A percentile compares a stretch with the other conserved stretches of the same genome.
Conservation (phyloP, 306 rosid genomes). For the Lathyrus aphaca region DNA sequence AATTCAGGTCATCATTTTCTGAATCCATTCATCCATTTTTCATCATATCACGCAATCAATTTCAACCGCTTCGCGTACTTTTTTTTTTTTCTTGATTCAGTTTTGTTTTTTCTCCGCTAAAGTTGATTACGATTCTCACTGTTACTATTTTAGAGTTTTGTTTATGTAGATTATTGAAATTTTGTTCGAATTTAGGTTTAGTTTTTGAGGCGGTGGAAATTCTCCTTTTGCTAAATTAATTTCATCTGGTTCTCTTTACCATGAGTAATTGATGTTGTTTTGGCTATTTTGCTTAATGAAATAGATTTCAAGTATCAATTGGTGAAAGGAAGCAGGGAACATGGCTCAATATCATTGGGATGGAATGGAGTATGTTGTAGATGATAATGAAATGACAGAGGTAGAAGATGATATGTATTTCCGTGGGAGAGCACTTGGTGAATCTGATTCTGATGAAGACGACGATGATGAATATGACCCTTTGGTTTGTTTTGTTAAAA, state of each 20-base stretch:
- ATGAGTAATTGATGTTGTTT: conserved; percentile 8
- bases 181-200: conserved; percentile 11
- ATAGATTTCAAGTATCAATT: conserved; percentile 7
- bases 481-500: conserved; percentile 47
- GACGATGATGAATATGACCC: conserved; percentile 49
- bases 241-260: not conserved
- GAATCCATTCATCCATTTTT: not conserved
- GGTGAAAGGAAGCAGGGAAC: conserved; percentile 6
- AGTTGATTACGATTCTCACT: not conserved
- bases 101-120: not conserved
- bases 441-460: conserved; percentile 46
- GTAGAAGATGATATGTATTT: conserved; percentile 52
- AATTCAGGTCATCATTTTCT: conserved; percentile 13
- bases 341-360: conserved; percentile 50
- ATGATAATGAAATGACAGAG: conserved; percentile 54
- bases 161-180: not conserved
- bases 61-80: not conserved
- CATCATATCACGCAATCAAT: not conserved
- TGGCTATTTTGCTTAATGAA: conserved; percentile 3
- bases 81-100: not conserved
- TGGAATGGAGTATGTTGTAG: conserved; percentile 47
- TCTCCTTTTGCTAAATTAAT: not conserved
- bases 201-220: conserved; percentile 9
- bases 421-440: conserved; percentile 49
- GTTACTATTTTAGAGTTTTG: not conserved